Evolutionary conservation across 495 filamentous ascomycete species (phyloP).

Genomic region (Xylaria scruposa): DNA sequence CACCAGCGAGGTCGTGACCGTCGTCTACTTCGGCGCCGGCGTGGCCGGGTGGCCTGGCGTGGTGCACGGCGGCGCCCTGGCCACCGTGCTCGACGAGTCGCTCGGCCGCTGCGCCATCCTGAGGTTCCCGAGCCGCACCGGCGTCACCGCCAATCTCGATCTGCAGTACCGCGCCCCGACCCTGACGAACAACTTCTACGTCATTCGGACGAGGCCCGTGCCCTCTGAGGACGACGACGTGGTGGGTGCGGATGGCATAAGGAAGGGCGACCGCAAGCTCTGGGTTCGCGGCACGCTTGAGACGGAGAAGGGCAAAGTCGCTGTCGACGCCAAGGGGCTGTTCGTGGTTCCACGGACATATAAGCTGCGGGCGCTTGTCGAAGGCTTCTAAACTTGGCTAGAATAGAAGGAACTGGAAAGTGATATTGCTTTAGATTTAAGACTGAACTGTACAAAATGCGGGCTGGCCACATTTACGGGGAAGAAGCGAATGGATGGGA

Average conservation of each 20-base stretch:
- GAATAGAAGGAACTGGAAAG: neutral
- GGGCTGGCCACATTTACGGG: neutral
- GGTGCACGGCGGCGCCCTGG: constrained; percentile 77
- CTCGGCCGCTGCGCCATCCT: constrained; percentile 60
- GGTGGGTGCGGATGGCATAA: constrained; percentile 38
- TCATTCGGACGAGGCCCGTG: constrained; percentile 60
- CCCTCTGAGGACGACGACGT: constrained; percentile 44
- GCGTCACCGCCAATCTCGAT: constrained; percentile 70
- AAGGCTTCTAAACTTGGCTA: constrained; percentile 45
- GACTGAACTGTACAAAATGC: constrained; percentile 26
- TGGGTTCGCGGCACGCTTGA: constrained; percentile 65
- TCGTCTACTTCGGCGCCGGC: constrained; percentile 69
- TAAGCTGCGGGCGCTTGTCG: constrained; percentile 52
- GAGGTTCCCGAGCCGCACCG: constrained; percentile 50
- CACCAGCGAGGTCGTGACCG: constrained; percentile 50
- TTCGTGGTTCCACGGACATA: constrained; percentile 68
- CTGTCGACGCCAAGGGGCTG: constrained; percentile 63
- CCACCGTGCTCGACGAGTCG: constrained; percentile 74
- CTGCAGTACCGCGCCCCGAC: constrained; percentile 68
- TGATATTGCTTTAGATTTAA: neutral
- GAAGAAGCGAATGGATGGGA: neutral
- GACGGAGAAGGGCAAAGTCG: constrained; percentile 57
- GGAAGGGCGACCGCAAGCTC: constrained; percentile 66
- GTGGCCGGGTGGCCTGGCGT: constrained; percentile 77
- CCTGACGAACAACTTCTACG: constrained; percentile 65